phyloP scores from a whole-genome alignment of 2,329 filamentous ascomycete genomes.

The Pseudopithomyces chartarum region DNA sequence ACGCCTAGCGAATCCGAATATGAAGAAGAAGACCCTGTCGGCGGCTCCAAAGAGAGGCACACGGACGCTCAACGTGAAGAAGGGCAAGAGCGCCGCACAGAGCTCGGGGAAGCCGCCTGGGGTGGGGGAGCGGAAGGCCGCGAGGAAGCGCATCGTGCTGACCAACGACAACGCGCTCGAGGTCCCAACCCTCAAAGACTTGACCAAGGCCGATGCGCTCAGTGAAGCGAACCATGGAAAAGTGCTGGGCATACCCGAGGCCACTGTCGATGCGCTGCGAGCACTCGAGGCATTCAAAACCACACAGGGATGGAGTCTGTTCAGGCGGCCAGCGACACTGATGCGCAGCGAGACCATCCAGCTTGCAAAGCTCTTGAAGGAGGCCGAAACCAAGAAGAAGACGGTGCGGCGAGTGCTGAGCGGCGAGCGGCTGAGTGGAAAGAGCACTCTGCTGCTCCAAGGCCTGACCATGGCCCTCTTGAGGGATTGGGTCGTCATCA shows the following conservation, averaged over 20 bases:
- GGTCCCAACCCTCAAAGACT: slow-evolving; percentile 68
- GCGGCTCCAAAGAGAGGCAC: slow-evolving; percentile 41
- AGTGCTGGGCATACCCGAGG: slow-evolving; percentile 71
- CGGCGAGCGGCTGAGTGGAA: slow-evolving; percentile 77
- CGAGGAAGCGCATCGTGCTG: slow-evolving; percentile 86
- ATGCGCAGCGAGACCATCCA: slow-evolving; percentile 78
- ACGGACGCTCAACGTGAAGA: slow-evolving; percentile 50
- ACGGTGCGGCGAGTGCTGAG: slow-evolving; percentile 69
- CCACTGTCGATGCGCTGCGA: slow-evolving; percentile 77
- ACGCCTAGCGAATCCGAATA: slow-evolving; percentile 27
- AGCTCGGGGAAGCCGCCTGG: slow-evolving; percentile 60
- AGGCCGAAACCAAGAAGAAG: slow-evolving; percentile 59
- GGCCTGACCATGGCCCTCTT: slow-evolving; percentile 80
- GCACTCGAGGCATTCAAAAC: slow-evolving; percentile 89
- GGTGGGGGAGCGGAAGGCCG: slow-evolving; percentile 82
- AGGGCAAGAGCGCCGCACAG: slow-evolving; percentile 47
- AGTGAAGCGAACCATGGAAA: slow-evolving; percentile 59
- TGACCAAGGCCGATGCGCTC: slow-evolving; percentile 60
- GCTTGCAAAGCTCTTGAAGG: slow-evolving; percentile 57
- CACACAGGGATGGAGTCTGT: slow-evolving; percentile 85
- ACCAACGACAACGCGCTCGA: slow-evolving; percentile 92
- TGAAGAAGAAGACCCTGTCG: slow-evolving; percentile 33
- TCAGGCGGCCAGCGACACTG: slow-evolving; percentile 79
- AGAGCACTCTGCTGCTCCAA: slow-evolving; percentile 85
- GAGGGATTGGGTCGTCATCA: slow-evolving; percentile 86